Evolutionary conservation across 495 filamentous ascomycete species (phyloP), one percentile per base, ranked within the genome.

Genomic region (Monascus purpureus): DNA sequence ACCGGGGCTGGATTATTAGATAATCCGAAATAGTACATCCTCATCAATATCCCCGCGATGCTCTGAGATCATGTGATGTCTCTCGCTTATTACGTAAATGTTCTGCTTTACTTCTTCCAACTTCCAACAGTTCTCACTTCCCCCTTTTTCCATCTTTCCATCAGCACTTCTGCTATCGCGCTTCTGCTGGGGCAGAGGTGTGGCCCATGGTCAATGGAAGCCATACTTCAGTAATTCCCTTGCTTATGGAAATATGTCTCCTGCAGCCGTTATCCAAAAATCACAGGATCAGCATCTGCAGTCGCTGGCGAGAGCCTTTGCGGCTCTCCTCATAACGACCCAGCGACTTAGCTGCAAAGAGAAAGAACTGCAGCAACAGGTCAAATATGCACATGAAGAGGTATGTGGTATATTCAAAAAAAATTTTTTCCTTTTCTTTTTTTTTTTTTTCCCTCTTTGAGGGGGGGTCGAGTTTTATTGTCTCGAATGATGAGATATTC

Each of bases 401-500:
- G 66, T 70, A 65, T 42, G 43, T 47, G 42, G 37, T 15, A 25
- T 22, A n/a, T 35, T 26, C 31, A n/a, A 19, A 12, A 35, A 35
- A 17, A 31, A 8, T 22, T 2, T 27, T 28, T 31, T 41, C 31
- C 4, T 36, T 31, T 22, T 33, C 32, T 35, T 17, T 33, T 29
- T 22, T 33, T 32, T 29, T 41, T 39, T 28, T 13, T 13, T 13
- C 24, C 29, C 36, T 33, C 27, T 25, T 31, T 45, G 46, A 22
- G 20, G 20, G 9, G 20, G 9, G 20, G n/a, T n/a, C n/a, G n/a
- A n/a, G n/a, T n/a, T n/a, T n/a, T n/a, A n/a, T n/a, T n/a, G n/a
- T 61, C 56, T 61, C 50, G 50, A 40, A 57, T 67, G 66, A 70
- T 35, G 67, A 67, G 47, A 63, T 53, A 63, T 53, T 39, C n/a